These are phyloP conservation scores for Juncus effusus DNA, from an alignment of 176 grass and related monocot genomes.

Conservation along the genomic window DNA sequence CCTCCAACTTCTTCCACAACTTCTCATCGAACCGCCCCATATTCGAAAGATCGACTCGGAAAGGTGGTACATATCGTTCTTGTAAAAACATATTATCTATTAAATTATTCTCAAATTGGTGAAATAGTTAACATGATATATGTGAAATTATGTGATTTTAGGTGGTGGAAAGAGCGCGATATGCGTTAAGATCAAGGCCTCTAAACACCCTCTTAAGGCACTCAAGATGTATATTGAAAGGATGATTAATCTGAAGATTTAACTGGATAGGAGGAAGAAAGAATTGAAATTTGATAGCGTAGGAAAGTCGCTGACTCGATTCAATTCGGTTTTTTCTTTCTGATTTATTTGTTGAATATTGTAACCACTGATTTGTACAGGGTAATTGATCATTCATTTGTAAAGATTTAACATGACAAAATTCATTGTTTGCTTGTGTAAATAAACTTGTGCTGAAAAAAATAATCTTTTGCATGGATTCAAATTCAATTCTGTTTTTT, in stretches of 20 bases:
- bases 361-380: conserved; percentile 8
- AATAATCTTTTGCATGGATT: too few relatives aligned
- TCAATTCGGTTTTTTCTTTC: conserved; percentile 30
- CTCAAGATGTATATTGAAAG: conserved; percentile 26
- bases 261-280: conserved; percentile 18
- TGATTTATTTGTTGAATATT: conserved; percentile 1
- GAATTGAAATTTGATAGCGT: conserved; percentile 10
- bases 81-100: neutral
- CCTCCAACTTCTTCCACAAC: conserved; percentile 15
- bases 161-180: conserved; percentile 21
- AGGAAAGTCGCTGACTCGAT: conserved; percentile 23
- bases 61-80: neutral
- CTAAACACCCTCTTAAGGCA: conserved; percentile 27
- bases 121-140: neutral
- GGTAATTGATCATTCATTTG: conserved; percentile 23
- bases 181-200: conserved; percentile 15
- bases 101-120: neutral
- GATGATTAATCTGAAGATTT: conserved; percentile 4
- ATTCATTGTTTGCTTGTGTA: conserved; percentile 13
- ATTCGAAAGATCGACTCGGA: neutral
- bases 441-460: conserved; percentile 15
- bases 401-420: conserved; percentile 24
- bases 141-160: neutral
- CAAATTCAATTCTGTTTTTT: conserved; percentile 23
- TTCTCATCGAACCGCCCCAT: conserved; percentile 21